These are phyloP conservation scores for Capsella rubella DNA, from an alignment of 441 rosid species.

Conservation along the genomic window DNA sequence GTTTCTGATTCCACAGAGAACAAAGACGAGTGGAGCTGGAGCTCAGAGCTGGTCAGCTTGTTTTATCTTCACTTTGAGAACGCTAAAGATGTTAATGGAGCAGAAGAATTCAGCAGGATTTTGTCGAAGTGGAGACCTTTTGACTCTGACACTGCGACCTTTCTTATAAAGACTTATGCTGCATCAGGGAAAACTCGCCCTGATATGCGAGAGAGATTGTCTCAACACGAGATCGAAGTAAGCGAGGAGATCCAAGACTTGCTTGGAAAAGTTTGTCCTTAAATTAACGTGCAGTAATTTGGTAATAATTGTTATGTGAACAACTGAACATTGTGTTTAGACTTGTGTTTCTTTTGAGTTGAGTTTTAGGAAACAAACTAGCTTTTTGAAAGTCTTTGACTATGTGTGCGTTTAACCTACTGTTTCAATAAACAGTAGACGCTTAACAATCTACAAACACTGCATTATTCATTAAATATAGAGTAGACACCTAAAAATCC, in stretches of 20 bases:
- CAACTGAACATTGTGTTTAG: not conserved
- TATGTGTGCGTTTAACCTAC: not conserved
- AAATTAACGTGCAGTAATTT: not conserved
- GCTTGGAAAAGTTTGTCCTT: conserved; percentile 57
- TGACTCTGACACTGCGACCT: conserved; percentile 42
- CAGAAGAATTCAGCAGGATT: conserved; percentile 57
- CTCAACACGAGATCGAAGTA: conserved; percentile 50
- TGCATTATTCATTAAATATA: no score
- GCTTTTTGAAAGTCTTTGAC: not conserved
- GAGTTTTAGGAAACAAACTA: not conserved
- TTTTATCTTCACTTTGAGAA: conserved; percentile 55
- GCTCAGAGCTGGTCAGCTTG: conserved; percentile 44
- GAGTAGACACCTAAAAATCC: no score
- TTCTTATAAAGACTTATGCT: conserved; percentile 58
- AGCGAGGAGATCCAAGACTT: conserved; percentile 54
- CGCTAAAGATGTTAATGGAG: conserved; percentile 64
- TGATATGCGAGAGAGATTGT: conserved; percentile 58
- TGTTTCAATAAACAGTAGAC: no score
- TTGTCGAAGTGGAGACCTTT: conserved; percentile 51
- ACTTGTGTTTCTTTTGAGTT: not conserved
- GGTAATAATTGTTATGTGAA: not conserved
- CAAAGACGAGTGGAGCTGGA: conserved; percentile 55
- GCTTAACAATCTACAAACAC: no score
- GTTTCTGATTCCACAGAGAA: conserved; percentile 39
- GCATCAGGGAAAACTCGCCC: conserved; percentile 65